Conservation (phyloP, 768 basidiomycete genomes). For the Lactarius sanguifluus region DNA sequence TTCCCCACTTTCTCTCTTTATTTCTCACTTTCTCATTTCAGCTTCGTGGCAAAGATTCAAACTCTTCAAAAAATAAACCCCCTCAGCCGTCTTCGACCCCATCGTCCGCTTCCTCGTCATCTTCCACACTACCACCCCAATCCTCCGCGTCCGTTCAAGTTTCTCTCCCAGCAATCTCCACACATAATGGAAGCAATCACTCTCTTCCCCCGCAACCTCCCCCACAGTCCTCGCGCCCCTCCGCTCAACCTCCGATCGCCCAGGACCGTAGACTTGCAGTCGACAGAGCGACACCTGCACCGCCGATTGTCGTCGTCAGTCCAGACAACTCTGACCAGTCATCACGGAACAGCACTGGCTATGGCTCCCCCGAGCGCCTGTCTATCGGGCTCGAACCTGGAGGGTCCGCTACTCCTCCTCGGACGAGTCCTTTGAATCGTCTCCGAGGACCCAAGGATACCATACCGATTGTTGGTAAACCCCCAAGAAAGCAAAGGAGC, state of each 20-base stretch:
- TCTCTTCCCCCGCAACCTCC: constrained; percentile 43
- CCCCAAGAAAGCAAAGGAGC: constrained; percentile 95
- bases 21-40: constrained; percentile 36
- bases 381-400: constrained; percentile 48
- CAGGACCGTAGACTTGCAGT: constrained; percentile 64
- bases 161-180: constrained; percentile 38
- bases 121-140: constrained; percentile 47
- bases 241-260: constrained; percentile 39
- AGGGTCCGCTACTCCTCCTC: constrained; percentile 53
- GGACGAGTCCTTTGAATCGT: constrained; percentile 67
- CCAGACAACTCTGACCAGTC: constrained; percentile 58
- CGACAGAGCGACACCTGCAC: constrained; percentile 52
- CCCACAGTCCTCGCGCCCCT: constrained; percentile 41
- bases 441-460: constrained; percentile 92
- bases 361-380: constrained; percentile 49
- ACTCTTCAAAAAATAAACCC: constrained; percentile 68
- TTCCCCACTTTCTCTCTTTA: constrained; percentile 19
- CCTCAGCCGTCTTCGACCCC: constrained; percentile 46
- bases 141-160: constrained; percentile 42
- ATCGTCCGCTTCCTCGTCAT: constrained; percentile 41
- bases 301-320: constrained; percentile 86
- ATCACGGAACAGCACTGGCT: constrained; percentile 43
- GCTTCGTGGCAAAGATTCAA: constrained; percentile 68
- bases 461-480: constrained; percentile 94
- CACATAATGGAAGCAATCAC: constrained; percentile 43